Base-by-base conservation (phyloP, 2,329 filamentous ascomycete genomes). In the Colletotrichum sublineola region DNA sequence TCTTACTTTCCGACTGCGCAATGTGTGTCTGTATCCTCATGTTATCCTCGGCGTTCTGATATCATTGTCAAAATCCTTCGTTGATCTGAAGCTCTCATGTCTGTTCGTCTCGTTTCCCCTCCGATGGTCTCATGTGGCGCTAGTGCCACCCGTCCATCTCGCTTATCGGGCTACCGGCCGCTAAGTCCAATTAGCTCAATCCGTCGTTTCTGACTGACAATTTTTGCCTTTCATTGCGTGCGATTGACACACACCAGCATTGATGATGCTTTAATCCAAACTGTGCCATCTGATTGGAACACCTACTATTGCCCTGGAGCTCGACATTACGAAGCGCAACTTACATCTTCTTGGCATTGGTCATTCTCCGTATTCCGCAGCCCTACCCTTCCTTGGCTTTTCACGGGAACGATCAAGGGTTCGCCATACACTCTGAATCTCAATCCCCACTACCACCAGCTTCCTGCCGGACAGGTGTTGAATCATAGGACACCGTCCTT, bases 81-180 rank as follows among this genome's bases (percentile, higher is more conserved):
- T 63, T 36, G 46, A 5, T n/a, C 50, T 63, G n/a, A 62, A 62
- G 44, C 58, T 44, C 38, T 48, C 38, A n/a, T 24, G 38, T 18
- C 60, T 53, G 65, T 69, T 69, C 60, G 53, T 64, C 58, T 61
- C 31, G 46, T 63, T 69, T 57, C n/a, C 46, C 18, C 20, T 46
- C 48, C 44, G 31, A 57, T 69, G 44, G 52, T 50, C 44, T 38
- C 46, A 33, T 29, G 58, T 68, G 58, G 38, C 60, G 55, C 61
- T 73, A 73, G 58, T 53, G 61, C 48, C 40, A 61, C 56, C 56
- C n/a, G 38, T 42, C 56, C 38, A 58, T 52, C 61, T 70, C 70
- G 70, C 70, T 73, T 73, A 73, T 73, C 70, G 44, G 67, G 33
- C 55, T 46, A 65, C 50, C 66, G 60, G 70, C 70, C 60, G 70